These are phyloP conservation scores for Candida sonorensis DNA, from an alignment of 805 yeast genomes.

Conservation along the genomic window DNA sequence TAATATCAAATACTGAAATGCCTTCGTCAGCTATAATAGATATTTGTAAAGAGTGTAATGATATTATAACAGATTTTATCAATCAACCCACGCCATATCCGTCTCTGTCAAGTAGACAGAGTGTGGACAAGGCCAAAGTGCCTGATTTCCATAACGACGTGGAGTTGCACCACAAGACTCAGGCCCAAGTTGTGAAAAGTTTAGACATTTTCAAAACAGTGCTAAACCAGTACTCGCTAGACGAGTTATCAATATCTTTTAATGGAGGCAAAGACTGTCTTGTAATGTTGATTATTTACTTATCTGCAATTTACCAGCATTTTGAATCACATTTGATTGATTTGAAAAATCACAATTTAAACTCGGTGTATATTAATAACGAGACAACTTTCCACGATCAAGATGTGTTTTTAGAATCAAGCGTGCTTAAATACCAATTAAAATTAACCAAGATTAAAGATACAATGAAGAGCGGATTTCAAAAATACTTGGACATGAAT, in stretches of 20 bases:
- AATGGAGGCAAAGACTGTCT: constrained; percentile 98
- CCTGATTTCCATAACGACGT: constrained; percentile 12
- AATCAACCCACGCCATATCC: constrained; percentile 7
- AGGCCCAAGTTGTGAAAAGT: constrained; percentile 18
- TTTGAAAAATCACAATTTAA: constrained; percentile 21
- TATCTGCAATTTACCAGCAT: constrained; percentile 41
- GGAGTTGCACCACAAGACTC: constrained; percentile 16
- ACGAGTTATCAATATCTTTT: constrained; percentile 71
- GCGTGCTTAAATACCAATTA: constrained; percentile 51
- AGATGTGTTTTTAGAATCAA: constrained; percentile 52
- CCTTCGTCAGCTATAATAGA: constrained; percentile 13
- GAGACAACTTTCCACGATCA: constrained; percentile 69
- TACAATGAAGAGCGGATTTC: constrained; percentile 63
- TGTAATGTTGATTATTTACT: constrained; percentile 71
- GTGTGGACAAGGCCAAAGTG: too few relatives aligned
- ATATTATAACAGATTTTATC: constrained; percentile 10
- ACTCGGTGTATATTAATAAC: constrained; percentile 67
- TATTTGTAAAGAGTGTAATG: constrained; percentile 18
- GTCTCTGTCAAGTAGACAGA: constrained; percentile 1
- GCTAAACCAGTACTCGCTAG: constrained; percentile 20
- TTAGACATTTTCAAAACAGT: constrained; percentile 13
- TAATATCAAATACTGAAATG: constrained; percentile 6
- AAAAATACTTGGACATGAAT: constrained; percentile 45
- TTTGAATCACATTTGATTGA: constrained; percentile 9
- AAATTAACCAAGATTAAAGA: constrained; percentile 36